A percentile compares a stretch with the other conserved stretches of the same genome.
Conservation (phyloP, 148 eudicot species). For the Tetragonia tetragonoides region DNA sequence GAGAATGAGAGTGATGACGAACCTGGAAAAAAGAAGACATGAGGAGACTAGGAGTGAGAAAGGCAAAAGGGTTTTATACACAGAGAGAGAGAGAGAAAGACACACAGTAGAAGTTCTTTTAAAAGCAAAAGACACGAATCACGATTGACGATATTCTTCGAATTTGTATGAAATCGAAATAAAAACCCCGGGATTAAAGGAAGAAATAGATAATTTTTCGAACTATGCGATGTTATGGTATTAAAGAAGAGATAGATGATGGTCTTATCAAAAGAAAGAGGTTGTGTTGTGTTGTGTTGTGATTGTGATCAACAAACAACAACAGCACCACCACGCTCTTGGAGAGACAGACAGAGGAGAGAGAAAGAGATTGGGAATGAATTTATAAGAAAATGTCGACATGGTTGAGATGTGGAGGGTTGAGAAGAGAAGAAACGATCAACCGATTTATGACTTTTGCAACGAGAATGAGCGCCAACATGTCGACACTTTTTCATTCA, state of each 20-base stretch:
- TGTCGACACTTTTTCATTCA: constrained; percentile 1
- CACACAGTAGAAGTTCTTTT: too few relatives aligned
- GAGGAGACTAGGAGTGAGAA: neutral
- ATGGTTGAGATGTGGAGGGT: neutral
- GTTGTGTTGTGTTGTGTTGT: too few relatives aligned
- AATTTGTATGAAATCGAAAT: neutral
- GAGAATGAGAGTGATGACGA: neutral
- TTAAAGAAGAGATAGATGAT: too few relatives aligned
- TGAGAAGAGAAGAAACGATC: neutral
- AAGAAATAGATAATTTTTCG: too few relatives aligned
- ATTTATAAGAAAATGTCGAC: neutral
- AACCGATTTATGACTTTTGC: neutral
- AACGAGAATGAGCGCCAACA: neutral
- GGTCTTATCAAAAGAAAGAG: neutral
- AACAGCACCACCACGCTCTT: too few relatives aligned
- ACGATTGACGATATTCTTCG: constrained; percentile 6
- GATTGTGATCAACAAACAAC: too few relatives aligned
- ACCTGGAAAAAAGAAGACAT: constrained; percentile 38
- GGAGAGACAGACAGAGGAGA: neutral
- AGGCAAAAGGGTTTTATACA: constrained; percentile 12
- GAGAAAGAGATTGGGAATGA: neutral
- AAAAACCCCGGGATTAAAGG: neutral
- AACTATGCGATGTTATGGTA: too few relatives aligned
- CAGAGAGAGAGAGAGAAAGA: too few relatives aligned
- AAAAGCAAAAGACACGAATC: constrained; percentile 13